These are phyloP conservation scores for Actinomortierella wolfii DNA, from an alignment of 371 early-diverging fungal species.

Conservation along the genomic window DNA sequence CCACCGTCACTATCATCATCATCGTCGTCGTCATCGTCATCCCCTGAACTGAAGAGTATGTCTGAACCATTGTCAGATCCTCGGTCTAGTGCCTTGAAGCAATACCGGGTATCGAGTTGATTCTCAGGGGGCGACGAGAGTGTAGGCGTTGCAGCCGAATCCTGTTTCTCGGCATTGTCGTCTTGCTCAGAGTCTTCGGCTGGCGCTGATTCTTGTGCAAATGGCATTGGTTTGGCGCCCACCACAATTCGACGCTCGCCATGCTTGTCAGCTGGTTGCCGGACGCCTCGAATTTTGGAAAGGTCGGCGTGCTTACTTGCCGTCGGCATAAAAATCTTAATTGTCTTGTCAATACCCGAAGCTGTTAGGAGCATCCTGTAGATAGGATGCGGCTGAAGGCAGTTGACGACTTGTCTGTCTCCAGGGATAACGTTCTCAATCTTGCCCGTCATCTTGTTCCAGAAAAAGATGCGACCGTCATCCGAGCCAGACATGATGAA, in stretches of 20 bases:
- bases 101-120: conserved; percentile 16
- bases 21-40: conserved; percentile 7
- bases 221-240: background rate
- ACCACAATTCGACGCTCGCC: conserved; percentile 12
- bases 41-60: background rate
- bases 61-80: no score
- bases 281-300: conserved; percentile 26
- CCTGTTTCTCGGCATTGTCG: background rate
- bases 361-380: conserved; percentile 30
- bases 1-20: conserved; percentile 15
- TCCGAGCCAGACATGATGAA: conserved; percentile 83
- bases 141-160: background rate
- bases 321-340: conserved; percentile 71
- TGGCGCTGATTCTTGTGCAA: no score
- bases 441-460: conserved; percentile 68
- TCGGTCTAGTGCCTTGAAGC: conserved; percentile 5
- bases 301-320: conserved; percentile 40
- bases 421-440: conserved; percentile 70
- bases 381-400: conserved; percentile 26
- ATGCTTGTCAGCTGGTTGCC: background rate
- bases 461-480: conserved; percentile 76
- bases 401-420: conserved; percentile 49
- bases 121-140: conserved; percentile 3
- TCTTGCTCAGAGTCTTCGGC: background rate
- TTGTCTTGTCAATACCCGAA: conserved; percentile 75